Base-by-base conservation (phyloP, 2,329 filamentous ascomycete species). In the Alternaria gansuensis region DNA sequence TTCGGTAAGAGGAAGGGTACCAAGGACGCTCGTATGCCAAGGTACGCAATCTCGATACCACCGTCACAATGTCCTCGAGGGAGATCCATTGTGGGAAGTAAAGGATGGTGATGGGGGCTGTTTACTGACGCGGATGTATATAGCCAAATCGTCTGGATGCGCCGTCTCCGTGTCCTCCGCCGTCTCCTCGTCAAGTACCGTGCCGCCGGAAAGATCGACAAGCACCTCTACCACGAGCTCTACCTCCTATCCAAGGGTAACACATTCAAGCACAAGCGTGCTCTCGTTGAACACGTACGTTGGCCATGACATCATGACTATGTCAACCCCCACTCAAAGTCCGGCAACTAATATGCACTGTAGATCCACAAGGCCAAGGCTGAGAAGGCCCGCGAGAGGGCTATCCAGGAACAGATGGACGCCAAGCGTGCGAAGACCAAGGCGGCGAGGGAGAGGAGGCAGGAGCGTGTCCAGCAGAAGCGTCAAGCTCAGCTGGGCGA, bases 1-100 rank as follows among this genome's bases (percentile, higher is more conserved):
- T 97, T 97, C 87, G 95, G 95, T 92, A 99, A 99, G 93, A 92
- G 95, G 85, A 99, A 99, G 94, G 96, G 95, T 97, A 98, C 96
- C 79, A 92, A 92, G 82, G 94, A 99, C 82, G 94, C 95, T 81
- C 92, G 95, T 90, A 99, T 99, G 95, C 94, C 94, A 80, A 90
- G 89, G 91, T 95, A 91, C 81, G 90, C 71, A 70, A 53, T 60
- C 64, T 58, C 64, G 49, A 64, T 54, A 60, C 46, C 62, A 52
- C 58, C 59, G 59, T 45, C 50, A 57, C 62, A 64, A 58, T 54
- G 54, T 54, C 55, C 34, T 26, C 52, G 48, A 53, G 13, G 9
- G 41, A 29, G 10, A 49, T 39, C 40, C 60, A 29, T 54, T 51
- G 45, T 31, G 29, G 48, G 52, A 51, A 45, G 59, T 57, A 33